Conservation (phyloP, 768 basidiomycete genomes). For the Sarcodon aspratus region DNA sequence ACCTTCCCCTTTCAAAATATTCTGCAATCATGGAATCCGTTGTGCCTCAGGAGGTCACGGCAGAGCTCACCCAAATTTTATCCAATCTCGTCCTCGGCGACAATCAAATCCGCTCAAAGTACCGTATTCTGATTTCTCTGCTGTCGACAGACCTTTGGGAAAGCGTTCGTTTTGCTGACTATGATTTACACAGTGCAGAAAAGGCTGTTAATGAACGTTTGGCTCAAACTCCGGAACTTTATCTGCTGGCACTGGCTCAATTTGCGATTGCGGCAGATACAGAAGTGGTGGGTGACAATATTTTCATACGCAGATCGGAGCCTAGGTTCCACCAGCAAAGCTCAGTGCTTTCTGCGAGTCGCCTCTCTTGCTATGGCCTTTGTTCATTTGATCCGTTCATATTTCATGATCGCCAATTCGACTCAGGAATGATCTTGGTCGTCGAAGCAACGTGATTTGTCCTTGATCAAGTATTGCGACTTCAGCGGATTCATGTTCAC, state of each 20-base stretch:
- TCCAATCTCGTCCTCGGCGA: slow-evolving; percentile 78
- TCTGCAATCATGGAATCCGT: slow-evolving; percentile 12
- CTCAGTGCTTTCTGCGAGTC: too few relatives aligned
- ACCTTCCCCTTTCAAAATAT: too few relatives aligned
- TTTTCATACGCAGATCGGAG: too few relatives aligned
- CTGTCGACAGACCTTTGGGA: background rate
- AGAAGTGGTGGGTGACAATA: slow-evolving; percentile 49
- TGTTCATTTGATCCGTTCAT: too few relatives aligned
- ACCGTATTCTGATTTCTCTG: slow-evolving; percentile 5
- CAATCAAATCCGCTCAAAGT: slow-evolving; percentile 73
- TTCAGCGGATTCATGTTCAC: too few relatives aligned
- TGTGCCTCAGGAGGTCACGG: slow-evolving; percentile 57
- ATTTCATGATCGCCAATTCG: too few relatives aligned
- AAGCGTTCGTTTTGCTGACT: background rate
- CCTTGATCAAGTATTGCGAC: too few relatives aligned
- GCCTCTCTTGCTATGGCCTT: too few relatives aligned
- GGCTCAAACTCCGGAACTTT: slow-evolving; percentile 67
- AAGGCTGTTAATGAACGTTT: slow-evolving; percentile 74
- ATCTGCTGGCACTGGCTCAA: slow-evolving; percentile 68
- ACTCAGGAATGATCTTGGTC: too few relatives aligned
- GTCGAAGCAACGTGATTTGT: too few relatives aligned
- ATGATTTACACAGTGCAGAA: slow-evolving; percentile 42
- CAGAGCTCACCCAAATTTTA: slow-evolving; percentile 73
- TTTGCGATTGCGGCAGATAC: slow-evolving; percentile 70
- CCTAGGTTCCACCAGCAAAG: too few relatives aligned